phyloP scores from a whole-genome alignment of 306 rosid species.

The Malus fusca region DNA sequence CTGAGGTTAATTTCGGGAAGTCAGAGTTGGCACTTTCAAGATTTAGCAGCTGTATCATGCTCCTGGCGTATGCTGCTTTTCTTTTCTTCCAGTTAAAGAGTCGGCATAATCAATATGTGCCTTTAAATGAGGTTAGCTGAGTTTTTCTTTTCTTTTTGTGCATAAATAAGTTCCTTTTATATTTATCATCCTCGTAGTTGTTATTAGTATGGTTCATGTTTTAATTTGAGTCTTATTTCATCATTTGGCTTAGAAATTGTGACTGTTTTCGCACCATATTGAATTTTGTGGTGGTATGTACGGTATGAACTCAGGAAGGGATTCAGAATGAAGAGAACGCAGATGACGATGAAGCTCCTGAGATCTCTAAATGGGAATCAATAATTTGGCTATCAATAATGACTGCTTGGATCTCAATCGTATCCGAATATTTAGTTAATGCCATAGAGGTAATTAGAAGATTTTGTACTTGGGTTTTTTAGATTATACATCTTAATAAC shows the following conservation, averaged over 20 bases:
- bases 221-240: not conserved
- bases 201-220: not conserved
- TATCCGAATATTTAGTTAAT: conserved; percentile 67
- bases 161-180: not conserved
- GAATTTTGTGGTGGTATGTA: conserved; percentile 15
- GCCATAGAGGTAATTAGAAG: conserved; percentile 53
- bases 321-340: conserved; percentile 30
- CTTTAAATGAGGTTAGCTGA: conserved; percentile 45
- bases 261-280: not conserved
- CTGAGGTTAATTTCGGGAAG: conserved; percentile 47
- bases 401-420: conserved; percentile 62
- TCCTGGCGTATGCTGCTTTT: conserved; percentile 59
- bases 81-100: conserved; percentile 66
- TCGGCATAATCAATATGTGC: conserved; percentile 36
- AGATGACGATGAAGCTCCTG: conserved; percentile 52
- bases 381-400: conserved; percentile 69
- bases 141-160: not conserved
- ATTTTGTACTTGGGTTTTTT: not conserved
- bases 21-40: conserved; percentile 65
- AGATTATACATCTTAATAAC: not conserved
- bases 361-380: conserved; percentile 82
- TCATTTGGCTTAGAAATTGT: not conserved
- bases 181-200: not conserved
- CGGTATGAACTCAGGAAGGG: conserved; percentile 49
- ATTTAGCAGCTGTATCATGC: conserved; percentile 65